Base-by-base conservation (phyloP, 192 early-diverging fungal species). In the Entomortierella parvispora region DNA sequence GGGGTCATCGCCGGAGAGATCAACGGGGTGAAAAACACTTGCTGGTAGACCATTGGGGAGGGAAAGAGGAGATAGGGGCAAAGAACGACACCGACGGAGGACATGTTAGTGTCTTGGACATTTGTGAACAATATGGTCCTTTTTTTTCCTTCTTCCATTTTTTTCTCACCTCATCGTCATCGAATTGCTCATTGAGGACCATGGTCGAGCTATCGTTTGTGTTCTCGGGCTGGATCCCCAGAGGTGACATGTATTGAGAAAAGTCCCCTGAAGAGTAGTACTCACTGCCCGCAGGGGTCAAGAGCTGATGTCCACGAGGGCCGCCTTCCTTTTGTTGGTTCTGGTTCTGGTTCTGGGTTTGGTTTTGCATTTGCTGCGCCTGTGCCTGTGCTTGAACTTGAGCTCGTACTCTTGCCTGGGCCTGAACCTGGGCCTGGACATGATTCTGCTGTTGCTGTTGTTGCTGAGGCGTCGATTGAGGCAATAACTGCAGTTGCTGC, bases 1-100 rank as follows among this genome's bases (percentile, higher is more conserved):
- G 91, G 91, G 0, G 89, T 92, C 78, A 89, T 87, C 11, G 87
- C 89, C 7, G 91, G 91, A 8, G 91, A 92, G 11, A 92, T 87
- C 20, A 92, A 69, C 0, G 91, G 91, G 12, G 89, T 89, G 17
- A 90, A 85, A 42, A 29, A 49, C 15, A 63, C 69, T 33, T 62
- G 43, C 37, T 29, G 23, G 17, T 17, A 43, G n/a, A 25, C 2
- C 20, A 59, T 45, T 8, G 32, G 17, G 32, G 55, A 17, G 23
- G 12, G 52, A 29, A 18, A 54, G 52, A 29, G 9, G 3, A 29
- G 25, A 18, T 33, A 7, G 8, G 31, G 22, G 23, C 31, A 23
- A 33, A 45, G 44, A 18, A 17, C 44, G 44, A 2, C n/a, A 1
- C 14, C n/a, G 12, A 18, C 44, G 14, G 44, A 45, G 12, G n/a